These are phyloP conservation scores for Tylopilus rubrobrunneus DNA, from an alignment of 768 basidiomycete genomes.

Conservation along the genomic window DNA sequence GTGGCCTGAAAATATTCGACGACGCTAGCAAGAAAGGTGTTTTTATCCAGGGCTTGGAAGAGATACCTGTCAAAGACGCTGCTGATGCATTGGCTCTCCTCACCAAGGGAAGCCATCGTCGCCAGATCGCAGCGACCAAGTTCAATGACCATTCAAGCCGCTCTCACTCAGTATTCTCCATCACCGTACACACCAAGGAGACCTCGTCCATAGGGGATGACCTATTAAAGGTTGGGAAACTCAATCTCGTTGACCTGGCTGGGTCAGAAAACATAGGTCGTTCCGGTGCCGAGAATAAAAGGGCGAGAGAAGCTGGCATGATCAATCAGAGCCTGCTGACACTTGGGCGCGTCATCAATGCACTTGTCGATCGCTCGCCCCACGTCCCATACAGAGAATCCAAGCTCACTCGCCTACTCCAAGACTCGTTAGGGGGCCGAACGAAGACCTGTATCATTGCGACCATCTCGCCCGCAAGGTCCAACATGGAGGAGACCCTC, in stretches of 20 bases:
- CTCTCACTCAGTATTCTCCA: constrained; percentile 96
- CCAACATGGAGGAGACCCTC: constrained; percentile 94
- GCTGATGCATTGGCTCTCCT: constrained; percentile 80
- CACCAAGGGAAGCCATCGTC: constrained; percentile 82
- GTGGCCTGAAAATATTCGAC: constrained; percentile 86
- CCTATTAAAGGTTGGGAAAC: constrained; percentile 86
- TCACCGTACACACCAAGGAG: constrained; percentile 92
- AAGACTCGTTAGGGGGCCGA: constrained; percentile 97
- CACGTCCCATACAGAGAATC: constrained; percentile 98
- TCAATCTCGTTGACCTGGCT: constrained; percentile 96
- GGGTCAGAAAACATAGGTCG: constrained; percentile 97
- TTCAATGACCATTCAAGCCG: constrained; percentile 98
- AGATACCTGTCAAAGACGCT: constrained; percentile 77
- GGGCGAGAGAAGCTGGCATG: constrained; percentile 96
- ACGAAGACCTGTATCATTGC: constrained; percentile 99
- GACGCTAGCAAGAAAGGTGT: constrained; percentile 86
- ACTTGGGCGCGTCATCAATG: constrained; percentile 95
- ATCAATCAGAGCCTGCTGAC: constrained; percentile 97
- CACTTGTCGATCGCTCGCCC: constrained; percentile 83
- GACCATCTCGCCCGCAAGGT: constrained; percentile 89
- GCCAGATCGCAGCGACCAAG: constrained; percentile 93
- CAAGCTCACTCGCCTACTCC: constrained; percentile 92
- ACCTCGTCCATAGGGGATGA: constrained; percentile 76
- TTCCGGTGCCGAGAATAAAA: constrained; percentile 90
- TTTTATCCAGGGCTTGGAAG: constrained; percentile 93